Evolutionary conservation across 2,329 filamentous ascomycete genomes (phyloP).

Genomic region (Alternaria brassicicola): DNA sequence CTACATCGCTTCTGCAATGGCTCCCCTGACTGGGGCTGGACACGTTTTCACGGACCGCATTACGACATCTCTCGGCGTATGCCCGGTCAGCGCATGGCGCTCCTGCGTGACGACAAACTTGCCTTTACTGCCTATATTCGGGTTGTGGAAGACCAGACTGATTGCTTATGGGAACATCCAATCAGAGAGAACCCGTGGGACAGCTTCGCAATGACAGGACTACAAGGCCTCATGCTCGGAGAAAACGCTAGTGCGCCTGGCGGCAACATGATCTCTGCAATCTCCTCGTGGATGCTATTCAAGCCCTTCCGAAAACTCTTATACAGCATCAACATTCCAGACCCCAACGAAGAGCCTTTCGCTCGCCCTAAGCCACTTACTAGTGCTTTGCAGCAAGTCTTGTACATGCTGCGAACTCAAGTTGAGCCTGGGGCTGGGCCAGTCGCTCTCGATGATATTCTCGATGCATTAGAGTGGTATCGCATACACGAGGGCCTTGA

Average conservation of each 20-base stretch:
- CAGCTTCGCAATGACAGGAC: slow-evolving; percentile 62
- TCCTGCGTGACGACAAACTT: slow-evolving; percentile 66
- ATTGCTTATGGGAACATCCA: slow-evolving; percentile 65
- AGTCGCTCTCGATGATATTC: slow-evolving; percentile 44
- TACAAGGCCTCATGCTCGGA: slow-evolving; percentile 55
- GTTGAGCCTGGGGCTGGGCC: slow-evolving; percentile 47
- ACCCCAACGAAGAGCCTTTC: slow-evolving; percentile 54
- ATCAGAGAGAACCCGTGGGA: slow-evolving; percentile 63
- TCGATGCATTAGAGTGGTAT: slow-evolving; percentile 50
- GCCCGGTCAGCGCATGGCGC: slow-evolving; percentile 62
- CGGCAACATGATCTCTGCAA: slow-evolving; percentile 57
- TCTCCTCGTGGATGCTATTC: slow-evolving; percentile 65
- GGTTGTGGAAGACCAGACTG: slow-evolving; percentile 64
- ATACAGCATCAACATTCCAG: slow-evolving; percentile 56
- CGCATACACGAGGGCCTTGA: slow-evolving; percentile 46
- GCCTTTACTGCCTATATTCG: slow-evolving; percentile 67
- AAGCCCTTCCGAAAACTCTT: slow-evolving; percentile 64
- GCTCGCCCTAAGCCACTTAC: slow-evolving; percentile 58
- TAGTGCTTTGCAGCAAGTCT: slow-evolving; percentile 57
- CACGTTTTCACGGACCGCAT: slow-evolving; percentile 64
- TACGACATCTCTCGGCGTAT: slow-evolving; percentile 64
- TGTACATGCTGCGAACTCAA: slow-evolving; percentile 56
- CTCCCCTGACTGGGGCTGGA: slow-evolving; percentile 68
- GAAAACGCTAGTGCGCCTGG: slow-evolving; percentile 42
- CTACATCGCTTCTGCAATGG: slow-evolving; percentile 65